Evolutionary conservation across 2,329 filamentous ascomycete genomes (phyloP).

Genomic region (Colletotrichum karsti): DNA sequence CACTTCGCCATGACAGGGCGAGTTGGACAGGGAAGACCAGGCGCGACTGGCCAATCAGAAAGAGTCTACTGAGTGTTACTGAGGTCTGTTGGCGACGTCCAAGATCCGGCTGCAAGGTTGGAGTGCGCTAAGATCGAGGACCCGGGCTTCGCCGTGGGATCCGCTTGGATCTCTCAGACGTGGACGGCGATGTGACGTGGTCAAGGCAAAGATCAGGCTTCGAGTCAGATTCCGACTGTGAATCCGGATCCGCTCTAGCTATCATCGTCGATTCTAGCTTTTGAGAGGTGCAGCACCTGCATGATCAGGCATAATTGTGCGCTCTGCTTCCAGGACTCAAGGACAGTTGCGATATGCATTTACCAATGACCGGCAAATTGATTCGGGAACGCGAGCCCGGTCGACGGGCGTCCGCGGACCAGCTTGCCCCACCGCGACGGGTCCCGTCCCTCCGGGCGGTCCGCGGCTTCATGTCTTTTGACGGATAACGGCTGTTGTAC

Average conservation of each 20-base stretch:
- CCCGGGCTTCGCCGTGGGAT: constrained; percentile 13
- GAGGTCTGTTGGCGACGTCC: neutral
- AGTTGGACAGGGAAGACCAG: neutral
- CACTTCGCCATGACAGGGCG: neutral
- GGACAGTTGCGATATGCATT: neutral
- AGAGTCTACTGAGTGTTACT: neutral
- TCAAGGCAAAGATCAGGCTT: neutral
- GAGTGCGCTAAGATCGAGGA: constrained; percentile 11
- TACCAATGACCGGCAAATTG: neutral
- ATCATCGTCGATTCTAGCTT: neutral
- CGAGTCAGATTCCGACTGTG: neutral
- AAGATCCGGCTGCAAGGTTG: constrained; percentile 10
- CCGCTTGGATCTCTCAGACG: constrained; percentile 25
- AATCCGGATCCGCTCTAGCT: neutral
- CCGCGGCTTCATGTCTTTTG: neutral
- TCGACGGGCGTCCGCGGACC: constrained; percentile 18
- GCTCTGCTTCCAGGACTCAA: neutral
- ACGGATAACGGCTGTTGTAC: neutral
- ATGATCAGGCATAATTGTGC: neutral
- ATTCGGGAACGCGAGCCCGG: neutral
- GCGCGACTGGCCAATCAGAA: neutral
- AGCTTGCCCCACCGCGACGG: constrained; percentile 7
- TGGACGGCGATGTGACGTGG: constrained; percentile 15
- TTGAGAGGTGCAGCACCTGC: neutral
- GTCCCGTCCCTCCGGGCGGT: neutral